phyloP scores from a whole-genome alignment of 192 early-diverging fungal species.

The Umbelopsis sp. region DNA sequence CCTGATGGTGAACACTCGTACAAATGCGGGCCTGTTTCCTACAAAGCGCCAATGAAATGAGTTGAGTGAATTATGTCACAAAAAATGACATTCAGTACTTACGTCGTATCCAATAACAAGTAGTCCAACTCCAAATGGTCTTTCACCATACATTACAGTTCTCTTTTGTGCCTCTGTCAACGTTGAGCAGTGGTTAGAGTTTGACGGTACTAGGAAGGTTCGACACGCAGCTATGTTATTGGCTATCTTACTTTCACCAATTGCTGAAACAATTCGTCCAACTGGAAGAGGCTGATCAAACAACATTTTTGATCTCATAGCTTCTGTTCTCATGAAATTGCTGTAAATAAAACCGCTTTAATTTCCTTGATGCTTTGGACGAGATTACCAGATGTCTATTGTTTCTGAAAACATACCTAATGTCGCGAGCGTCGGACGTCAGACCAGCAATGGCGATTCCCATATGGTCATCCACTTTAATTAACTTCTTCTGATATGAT shows the following conservation, averaged over 20 bases:
- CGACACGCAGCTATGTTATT: background rate
- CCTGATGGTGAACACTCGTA: slow-evolving; percentile 95
- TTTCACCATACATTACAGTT: slow-evolving; percentile 93
- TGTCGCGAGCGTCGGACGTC: slow-evolving; percentile 95
- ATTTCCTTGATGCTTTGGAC: too few relatives aligned
- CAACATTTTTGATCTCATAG: slow-evolving; percentile 90
- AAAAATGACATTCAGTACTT: slow-evolving; percentile 21
- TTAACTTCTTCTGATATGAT: slow-evolving; percentile 97
- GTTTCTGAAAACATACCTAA: slow-evolving; percentile 60
- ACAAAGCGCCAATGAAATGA: background rate
- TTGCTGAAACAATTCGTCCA: slow-evolving; percentile 78
- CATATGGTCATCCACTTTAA: slow-evolving; percentile 94
- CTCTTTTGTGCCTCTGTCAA: slow-evolving; percentile 90
- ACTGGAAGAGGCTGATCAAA: slow-evolving; percentile 88
- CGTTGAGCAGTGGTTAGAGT: background rate
- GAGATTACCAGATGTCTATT: too few relatives aligned
- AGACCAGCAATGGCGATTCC: slow-evolving; percentile 96
- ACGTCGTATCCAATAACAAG: slow-evolving; percentile 90
- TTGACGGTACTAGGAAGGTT: background rate
- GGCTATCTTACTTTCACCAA: slow-evolving; percentile 78
- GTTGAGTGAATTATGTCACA: background rate
- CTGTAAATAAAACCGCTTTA: slow-evolving; percentile 33
- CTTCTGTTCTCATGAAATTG: slow-evolving; percentile 93
- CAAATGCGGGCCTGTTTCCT: slow-evolving; percentile 92
- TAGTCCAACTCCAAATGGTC: slow-evolving; percentile 98